A percentile compares a stretch with the other conserved stretches of the same genome.
phyloP scores from a whole-genome alignment of 192 early-diverging fungal species.

The Coemansia sp. region DNA sequence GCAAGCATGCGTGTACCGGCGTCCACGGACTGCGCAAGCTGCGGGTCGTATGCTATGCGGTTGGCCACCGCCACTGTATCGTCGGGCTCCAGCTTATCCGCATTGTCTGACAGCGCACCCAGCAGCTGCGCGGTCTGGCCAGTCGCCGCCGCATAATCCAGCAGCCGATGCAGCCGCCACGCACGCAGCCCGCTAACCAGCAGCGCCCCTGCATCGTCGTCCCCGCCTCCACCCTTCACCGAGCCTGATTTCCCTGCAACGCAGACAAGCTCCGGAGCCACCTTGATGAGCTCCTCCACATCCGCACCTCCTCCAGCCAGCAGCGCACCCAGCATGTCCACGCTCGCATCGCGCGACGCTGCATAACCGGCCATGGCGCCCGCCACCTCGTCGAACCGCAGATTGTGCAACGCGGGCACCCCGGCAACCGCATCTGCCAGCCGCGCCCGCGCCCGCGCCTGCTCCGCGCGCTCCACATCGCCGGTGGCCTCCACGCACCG shows the following conservation, averaged over 20 bases:
- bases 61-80: constrained; percentile 6
- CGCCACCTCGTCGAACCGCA: constrained; percentile 5
- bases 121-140: constrained; percentile 7
- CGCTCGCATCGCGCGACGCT: background rate
- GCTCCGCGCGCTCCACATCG: background rate
- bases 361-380: background rate
- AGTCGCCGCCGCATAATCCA: background rate
- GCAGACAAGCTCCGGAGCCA: background rate
- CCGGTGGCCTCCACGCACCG: background rate
- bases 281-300: background rate
- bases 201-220: background rate
- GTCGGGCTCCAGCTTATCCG: background rate
- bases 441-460: constrained; percentile 14
- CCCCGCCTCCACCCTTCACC: too few relatives aligned
- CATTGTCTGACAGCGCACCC: constrained; percentile 3
- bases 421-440: constrained; percentile 1
- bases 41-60: constrained; percentile 11
- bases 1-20: constrained; percentile 4
- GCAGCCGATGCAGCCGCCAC: background rate
- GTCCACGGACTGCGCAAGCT: constrained; percentile 1
- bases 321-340: background rate
- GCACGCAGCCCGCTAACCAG: background rate
- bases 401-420: background rate
- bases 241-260: background rate
- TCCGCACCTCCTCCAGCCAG: background rate